These are phyloP conservation scores for Kandelia obovata DNA, from an alignment of 345 rosid species.

Conservation along the genomic window DNA sequence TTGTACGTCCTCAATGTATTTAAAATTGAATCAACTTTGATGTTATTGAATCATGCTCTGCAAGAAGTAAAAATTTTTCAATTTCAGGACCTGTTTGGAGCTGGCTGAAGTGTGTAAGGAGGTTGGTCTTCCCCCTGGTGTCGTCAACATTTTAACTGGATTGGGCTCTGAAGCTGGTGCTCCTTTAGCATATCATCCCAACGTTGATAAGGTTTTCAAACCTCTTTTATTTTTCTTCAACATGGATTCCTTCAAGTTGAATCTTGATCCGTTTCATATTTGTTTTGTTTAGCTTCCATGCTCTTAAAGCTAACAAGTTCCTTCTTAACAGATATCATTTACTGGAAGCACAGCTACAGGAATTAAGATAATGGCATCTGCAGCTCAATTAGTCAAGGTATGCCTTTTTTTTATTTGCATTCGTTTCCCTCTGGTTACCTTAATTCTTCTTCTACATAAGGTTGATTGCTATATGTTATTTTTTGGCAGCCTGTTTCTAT, in stretches of 20 bases:
- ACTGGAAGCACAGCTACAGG: constrained; percentile 96
- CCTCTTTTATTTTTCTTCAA: constrained; percentile 3
- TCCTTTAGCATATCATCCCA: constrained; percentile 87
- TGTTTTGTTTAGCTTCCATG: constrained; percentile 11
- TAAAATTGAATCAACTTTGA: constrained; percentile 10
- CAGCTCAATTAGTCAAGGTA: constrained; percentile 86
- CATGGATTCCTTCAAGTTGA: constrained; percentile 14
- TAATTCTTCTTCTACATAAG: constrained; percentile 13
- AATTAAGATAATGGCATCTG: constrained; percentile 75
- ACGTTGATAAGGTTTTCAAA: constrained; percentile 74
- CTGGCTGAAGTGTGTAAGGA: constrained; percentile 83
- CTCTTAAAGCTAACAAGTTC: constrained; percentile 18
- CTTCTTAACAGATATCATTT: constrained; percentile 62
- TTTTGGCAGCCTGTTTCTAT: constrained; percentile 76
- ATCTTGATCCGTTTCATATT: constrained; percentile 6
- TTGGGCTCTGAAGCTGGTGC: constrained; percentile 98
- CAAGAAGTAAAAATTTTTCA: constrained; percentile 11
- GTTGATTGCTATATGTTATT: constrained; percentile 10
- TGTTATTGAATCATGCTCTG: constrained; percentile 6
- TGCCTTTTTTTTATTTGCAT: constrained; percentile 9
- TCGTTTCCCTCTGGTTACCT: neutral
- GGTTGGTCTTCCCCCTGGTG: constrained; percentile 95
- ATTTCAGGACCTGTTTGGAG: constrained; percentile 94
- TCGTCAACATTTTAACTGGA: constrained; percentile 87
- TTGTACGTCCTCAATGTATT: constrained; percentile 46